phyloP scores from a whole-genome alignment of 2,329 filamentous ascomycete species.

The Botrytis pseudocinerea region DNA sequence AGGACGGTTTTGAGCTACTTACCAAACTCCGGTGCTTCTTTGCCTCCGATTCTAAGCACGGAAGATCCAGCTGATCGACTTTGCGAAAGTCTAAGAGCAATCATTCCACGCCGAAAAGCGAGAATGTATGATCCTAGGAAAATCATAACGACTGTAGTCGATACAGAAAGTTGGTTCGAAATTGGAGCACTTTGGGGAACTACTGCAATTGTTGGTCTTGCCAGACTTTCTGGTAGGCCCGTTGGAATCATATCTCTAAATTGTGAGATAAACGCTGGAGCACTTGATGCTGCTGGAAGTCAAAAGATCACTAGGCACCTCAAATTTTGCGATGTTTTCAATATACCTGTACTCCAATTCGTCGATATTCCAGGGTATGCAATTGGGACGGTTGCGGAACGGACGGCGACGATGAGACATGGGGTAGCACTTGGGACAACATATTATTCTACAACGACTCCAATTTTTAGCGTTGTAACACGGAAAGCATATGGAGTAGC shows the following conservation, averaged over 20 bases:
- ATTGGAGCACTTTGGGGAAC: slow-evolving; percentile 64
- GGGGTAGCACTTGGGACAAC: slow-evolving; percentile 61
- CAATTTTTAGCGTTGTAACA: slow-evolving; percentile 63
- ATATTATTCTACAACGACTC: slow-evolving; percentile 62
- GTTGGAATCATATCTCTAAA: slow-evolving; percentile 62
- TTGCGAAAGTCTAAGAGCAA: slow-evolving; percentile 51
- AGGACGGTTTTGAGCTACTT: slow-evolving; percentile 57
- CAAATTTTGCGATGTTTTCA: slow-evolving; percentile 66
- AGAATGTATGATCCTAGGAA: slow-evolving; percentile 61
- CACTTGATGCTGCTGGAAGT: slow-evolving; percentile 59
- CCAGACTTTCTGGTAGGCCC: slow-evolving; percentile 55
- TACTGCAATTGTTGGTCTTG: slow-evolving; percentile 61
- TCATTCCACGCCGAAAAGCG: slow-evolving; percentile 58
- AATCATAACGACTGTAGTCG: slow-evolving; percentile 59
- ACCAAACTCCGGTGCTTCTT: slow-evolving; percentile 56
- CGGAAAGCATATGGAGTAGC: slow-evolving; percentile 63
- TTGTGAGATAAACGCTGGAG: slow-evolving; percentile 61
- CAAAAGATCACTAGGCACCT: slow-evolving; percentile 62
- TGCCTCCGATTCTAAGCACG: slow-evolving; percentile 51
- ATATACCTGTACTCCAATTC: slow-evolving; percentile 63
- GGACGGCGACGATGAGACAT: slow-evolving; percentile 64
- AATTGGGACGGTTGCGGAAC: slow-evolving; percentile 62
- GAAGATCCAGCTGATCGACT: slow-evolving; percentile 52
- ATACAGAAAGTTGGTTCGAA: slow-evolving; percentile 60
- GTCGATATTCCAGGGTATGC: slow-evolving; percentile 64